Conservation (phyloP, 2,329 filamentous ascomycete genomes). For the Stagonosporopsis chrysanthemi region DNA sequence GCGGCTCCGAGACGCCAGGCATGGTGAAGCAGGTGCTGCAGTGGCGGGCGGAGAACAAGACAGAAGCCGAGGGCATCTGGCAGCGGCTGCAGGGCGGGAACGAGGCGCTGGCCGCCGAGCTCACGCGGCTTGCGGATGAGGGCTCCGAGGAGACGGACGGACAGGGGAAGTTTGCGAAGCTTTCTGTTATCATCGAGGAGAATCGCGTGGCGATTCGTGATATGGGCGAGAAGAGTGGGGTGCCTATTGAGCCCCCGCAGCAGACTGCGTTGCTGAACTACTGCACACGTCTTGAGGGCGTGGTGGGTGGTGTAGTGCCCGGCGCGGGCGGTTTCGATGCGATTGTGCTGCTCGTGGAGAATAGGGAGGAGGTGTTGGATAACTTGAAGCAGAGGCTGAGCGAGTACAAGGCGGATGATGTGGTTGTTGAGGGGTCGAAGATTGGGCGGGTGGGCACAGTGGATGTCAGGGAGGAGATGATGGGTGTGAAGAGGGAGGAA, state of each 20-base stretch:
- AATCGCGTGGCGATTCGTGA: slow-evolving; percentile 70
- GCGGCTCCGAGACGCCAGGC: slow-evolving; percentile 88
- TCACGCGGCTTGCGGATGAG: slow-evolving; percentile 60
- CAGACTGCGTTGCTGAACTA: slow-evolving; percentile 88
- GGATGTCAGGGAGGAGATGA: slow-evolving; percentile 74
- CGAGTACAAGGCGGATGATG: slow-evolving; percentile 65
- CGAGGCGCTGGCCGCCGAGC: slow-evolving; percentile 69
- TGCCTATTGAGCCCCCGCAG: slow-evolving; percentile 86
- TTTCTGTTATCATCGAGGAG: slow-evolving; percentile 60
- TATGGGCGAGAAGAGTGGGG: slow-evolving; percentile 77
- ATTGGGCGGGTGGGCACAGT: slow-evolving; percentile 72
- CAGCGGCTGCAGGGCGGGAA: slow-evolving; percentile 76
- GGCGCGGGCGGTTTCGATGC: slow-evolving; percentile 96
- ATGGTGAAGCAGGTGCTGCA: slow-evolving; percentile 93
- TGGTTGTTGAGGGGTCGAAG: slow-evolving; percentile 50
- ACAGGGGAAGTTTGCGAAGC: slow-evolving; percentile 52
- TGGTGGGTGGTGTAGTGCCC: slow-evolving; percentile 90
- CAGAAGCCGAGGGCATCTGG: slow-evolving; percentile 76
- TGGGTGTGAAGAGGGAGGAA: slow-evolving; percentile 63
- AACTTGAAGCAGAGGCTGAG: slow-evolving; percentile 69
- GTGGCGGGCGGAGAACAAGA: slow-evolving; percentile 74
- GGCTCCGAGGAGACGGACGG: slow-evolving; percentile 34
- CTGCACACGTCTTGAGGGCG: slow-evolving; percentile 73
- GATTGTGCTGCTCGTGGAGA: slow-evolving; percentile 78
- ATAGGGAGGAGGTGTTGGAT: slow-evolving; percentile 70